Base-by-base conservation (phyloP, 345 rosid genomes). In the Gossypium turneri region DNA sequence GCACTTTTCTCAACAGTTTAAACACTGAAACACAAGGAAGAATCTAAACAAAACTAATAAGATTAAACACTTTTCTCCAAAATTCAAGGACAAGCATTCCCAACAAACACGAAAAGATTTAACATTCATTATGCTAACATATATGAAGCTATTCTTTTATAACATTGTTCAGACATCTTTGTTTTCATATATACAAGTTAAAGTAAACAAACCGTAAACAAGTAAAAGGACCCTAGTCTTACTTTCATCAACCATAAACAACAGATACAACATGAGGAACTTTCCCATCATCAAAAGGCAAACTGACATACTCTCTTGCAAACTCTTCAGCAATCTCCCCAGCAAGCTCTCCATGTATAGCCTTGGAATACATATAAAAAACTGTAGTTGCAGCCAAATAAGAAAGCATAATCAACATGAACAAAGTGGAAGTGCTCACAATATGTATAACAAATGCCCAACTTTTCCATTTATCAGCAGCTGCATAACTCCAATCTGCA, bases 211-310 rank as follows among this genome's bases (percentile, higher is more conserved):
- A 34, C n/a, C 12, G 48, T 12, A 12, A 16, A 44, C 62, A 72
- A 34, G 3, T 55, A 3, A 38, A 38, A 75, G 47, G 62, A 19
- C 41, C 41, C 41, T 34, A 34, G 10, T 57, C 27, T 9, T 22
- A 13, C 72, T 34, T 44, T 64, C 74, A 75, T 72, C 77, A 47
- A 63, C 56, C 74, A 66, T 83, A 75, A 74, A 81, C 66, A 47
- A 81, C 81, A 79, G 82, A 88, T 52, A 90, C 87, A 74, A 88
- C 80, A 84, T 83, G 91, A 80, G 97, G 97, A 57, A 80, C 92
- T 84, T 94, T 92, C 27, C 80, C 87, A 20, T 87, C 89, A 59
- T 87, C 92, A 76, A 90, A 89, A 65, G 97, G 98, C 83, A 92
- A 86, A 56, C 92, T 86, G 2, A 88, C 88, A 55, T 90, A 90